Percentiles rank a stretch among this genome's conserved stretches.
These are phyloP conservation scores for Colletotrichum navitas DNA, from an alignment of 2,329 filamentous ascomycete species.

Conservation along the genomic window DNA sequence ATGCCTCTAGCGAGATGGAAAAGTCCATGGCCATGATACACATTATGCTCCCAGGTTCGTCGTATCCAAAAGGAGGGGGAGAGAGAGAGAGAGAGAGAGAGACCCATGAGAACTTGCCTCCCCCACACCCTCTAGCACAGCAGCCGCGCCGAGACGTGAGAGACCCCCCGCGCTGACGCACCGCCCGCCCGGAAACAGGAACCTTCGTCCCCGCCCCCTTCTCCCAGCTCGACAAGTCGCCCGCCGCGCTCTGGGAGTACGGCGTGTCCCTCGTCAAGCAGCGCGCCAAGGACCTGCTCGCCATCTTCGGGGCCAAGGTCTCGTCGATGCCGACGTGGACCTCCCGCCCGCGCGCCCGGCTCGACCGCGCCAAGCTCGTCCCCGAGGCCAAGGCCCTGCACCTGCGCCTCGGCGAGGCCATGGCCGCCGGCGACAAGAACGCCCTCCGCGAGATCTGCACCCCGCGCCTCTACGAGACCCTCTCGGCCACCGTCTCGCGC, in stretches of 20 bases:
- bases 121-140: background rate
- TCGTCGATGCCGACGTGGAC: constrained; percentile 60
- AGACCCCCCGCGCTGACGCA: background rate
- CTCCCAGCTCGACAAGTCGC: constrained; percentile 50
- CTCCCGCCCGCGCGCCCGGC: constrained; percentile 58
- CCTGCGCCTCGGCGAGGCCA: constrained; percentile 69
- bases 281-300: constrained; percentile 52
- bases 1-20: constrained; percentile 19
- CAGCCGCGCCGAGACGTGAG: background rate
- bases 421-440: constrained; percentile 68
- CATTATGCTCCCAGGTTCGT: constrained; percentile 34
- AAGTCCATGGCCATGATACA: constrained; percentile 12
- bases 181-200: constrained; percentile 48
- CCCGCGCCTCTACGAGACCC: constrained; percentile 62
- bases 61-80: background rate
- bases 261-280: constrained; percentile 53
- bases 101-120: background rate
- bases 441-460: constrained; percentile 67
- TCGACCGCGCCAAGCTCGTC: constrained; percentile 56
- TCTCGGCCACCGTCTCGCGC: constrained; percentile 66
- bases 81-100: background rate
- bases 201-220: constrained; percentile 62
- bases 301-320: constrained; percentile 56
- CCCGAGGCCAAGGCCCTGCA: constrained; percentile 72
- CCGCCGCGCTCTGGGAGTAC: constrained; percentile 51